Evolutionary conservation across 441 rosid genomes (phyloP), one percentile per base, ranked within the genome.

Genomic region (Raphanus hybrid): DNA sequence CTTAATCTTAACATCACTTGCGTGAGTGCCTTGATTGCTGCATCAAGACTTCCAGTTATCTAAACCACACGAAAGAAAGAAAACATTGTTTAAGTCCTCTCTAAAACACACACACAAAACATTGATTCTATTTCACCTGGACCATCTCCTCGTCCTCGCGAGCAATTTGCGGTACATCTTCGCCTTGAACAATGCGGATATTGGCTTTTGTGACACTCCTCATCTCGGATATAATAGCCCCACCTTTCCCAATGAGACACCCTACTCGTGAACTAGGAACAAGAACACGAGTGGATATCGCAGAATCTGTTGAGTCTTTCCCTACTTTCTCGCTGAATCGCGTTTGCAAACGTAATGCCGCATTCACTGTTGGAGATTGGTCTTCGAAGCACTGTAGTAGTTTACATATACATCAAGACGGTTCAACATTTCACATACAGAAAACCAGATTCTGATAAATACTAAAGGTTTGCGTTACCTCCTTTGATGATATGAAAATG

Each of bases 181-280:
- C 91, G 50, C 81, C 72, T 8, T 86, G 82, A 60, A 75, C 74
- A 67, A 86, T 86, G 45, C 89, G 86, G 76, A 87, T 86, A 75
- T 73, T 83, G 3, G 89, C 91, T 74, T 81, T 85, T 63, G 91
- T 87, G 23, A 81, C 80, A 70, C 76, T 83, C 74, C 91, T 81
- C 84, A 87, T 87, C 84, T 87, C 89, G 20, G 86, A 81, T 41
- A 87, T 87, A 69, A 85, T 84, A 69, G 87, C 85, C 52, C 93
- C 93, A 8, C 91, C 91, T 83, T 87, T 86, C 43, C 93, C 93
- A 67, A 89, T 89, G 55, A 89, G 93, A 77, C 93, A 89, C 50
- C 90, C 89, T 70, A 87, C 86, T 79, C 85, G 87, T 58, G 90
- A 85, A 77, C 89, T 84, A 20, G 91, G 91, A 50, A 87, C 88